phyloP scores from a whole-genome alignment of 139 green algal genomes.

The Deuterostichococcus epilithicus region DNA sequence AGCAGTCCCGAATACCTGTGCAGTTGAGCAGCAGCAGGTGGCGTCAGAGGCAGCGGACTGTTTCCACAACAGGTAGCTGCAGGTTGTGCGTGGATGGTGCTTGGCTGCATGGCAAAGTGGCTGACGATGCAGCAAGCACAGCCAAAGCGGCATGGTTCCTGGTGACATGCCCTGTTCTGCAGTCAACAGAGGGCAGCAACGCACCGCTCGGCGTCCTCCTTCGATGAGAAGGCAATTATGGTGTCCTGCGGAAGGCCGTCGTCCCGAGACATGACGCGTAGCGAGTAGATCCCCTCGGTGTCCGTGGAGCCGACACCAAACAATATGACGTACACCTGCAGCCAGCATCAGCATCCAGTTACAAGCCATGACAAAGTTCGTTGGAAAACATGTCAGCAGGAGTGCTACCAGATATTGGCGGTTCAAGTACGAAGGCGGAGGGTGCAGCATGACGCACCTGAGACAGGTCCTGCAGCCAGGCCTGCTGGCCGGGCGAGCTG shows the following conservation, averaged over 20 bases:
- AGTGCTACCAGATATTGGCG: no score
- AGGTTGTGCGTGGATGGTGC: no score
- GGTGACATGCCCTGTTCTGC: background rate
- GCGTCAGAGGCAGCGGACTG: no score
- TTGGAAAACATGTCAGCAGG: no score
- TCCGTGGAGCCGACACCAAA: slow-evolving; percentile 70
- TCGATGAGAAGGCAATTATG: slow-evolving; percentile 75
- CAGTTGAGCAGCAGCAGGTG: background rate
- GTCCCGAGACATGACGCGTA: slow-evolving; percentile 38
- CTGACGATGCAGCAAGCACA: no score
- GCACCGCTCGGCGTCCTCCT: slow-evolving; percentile 67
- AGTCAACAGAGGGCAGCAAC: no score
- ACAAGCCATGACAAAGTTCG: no score
- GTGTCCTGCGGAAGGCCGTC: slow-evolving; percentile 73
- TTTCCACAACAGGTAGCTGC: no score
- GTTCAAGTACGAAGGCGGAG: no score
- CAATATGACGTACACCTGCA: slow-evolving; percentile 69
- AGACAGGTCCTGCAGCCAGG: background rate
- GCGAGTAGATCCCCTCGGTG: slow-evolving; percentile 82
- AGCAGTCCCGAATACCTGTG: slow-evolving; percentile 63
- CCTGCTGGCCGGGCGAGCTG: background rate
- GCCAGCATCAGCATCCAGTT: background rate
- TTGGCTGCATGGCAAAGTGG: no score
- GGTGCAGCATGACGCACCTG: background rate
- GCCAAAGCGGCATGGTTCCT: no score